Evolutionary conservation across 2,329 filamentous ascomycete species (phyloP), one percentile per base, ranked within the genome.

Genomic region (Biscogniauxia mediterranea): DNA sequence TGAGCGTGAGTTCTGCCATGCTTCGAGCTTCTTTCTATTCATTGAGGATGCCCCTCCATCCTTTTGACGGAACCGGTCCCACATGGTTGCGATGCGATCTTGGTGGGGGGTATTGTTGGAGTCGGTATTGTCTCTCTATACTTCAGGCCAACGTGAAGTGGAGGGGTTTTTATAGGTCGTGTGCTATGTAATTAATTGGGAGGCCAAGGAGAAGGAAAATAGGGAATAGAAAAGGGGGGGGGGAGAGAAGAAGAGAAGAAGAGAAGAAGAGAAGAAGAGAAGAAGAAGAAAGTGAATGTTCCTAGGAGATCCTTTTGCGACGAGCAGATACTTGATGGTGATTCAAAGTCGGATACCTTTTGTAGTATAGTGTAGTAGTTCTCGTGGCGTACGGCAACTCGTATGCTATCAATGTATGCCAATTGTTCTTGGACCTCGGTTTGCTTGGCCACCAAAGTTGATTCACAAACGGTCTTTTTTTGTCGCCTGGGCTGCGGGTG

Each of bases 21-120:
- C 68, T 56, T 74, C 70, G 57, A 73, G 62, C 59, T 73, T 74
- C 66, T 70, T 73, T 56, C 69, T 67, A 32, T 67, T 62, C 21
- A 71, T 46, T 42, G 63, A 32, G 38, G 68, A 59, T 23, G 63
- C 61, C 26, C 61, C 65, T 28, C 62, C 66, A 23, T 72, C 68
- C 55, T 68, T 71, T 64, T 66, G 68, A 51, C 70, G 73, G 55
- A 77, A 66, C 28, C 74, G 74, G 66, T 77, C 75, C 72, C 74
- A 77, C 76, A 78, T 77, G 63, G 64, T 52, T 55, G 59, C 32
- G 58, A 59, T 56, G 56, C 26, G 57, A 59, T 56, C 54, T 54
- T n/a, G n/a, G n/a, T 54, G 23, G 58, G 61, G 51, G 53, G 61
- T 54, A 38, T 26, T 50, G 57, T 51, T 38, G 53, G 51, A 28